Base-by-base conservation (phyloP, 805 yeast species). In the Hagleromyces aurorensis region DNA sequence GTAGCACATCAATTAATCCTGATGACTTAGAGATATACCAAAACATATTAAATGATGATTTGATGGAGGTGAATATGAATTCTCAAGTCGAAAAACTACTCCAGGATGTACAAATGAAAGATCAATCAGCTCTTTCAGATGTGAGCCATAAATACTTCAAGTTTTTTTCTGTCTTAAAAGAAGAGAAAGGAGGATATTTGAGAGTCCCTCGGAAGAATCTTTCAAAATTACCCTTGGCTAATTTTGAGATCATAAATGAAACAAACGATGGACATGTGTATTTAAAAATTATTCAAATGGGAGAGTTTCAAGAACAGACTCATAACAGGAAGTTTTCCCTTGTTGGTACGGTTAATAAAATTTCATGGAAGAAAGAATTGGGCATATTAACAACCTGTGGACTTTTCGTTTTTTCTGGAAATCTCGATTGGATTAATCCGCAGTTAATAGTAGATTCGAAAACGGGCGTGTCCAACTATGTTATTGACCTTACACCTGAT, bases 381-480 rank as follows among this genome's bases (percentile, higher is more conserved):
- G 71, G 66, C 14, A 47, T 71, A n/a, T 44, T 72, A 26, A 72
- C 78, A 1, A 53, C 69, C 0, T 59, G 67, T 36, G 77, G 77
- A 1, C 39, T 71, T 13, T 52, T 69, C 9, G 50, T 71, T 17
- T 71, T 63, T 46, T 68, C 65, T 22, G 58, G 55, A 25, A 37
- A 36, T 23, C 30, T 18, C 16, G 55, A 59, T 15, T 55, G 48
- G 41, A 49, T 56, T 2, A 43, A 50, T 12, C 57, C 62, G 6
- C 36, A 32, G 22, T 27, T 52, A 9, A 37, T 48, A 3, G 37
- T 43, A 13, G 52, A 46, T 32, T 40, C 37, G 7, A 27, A 22
- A 2, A 37, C 43, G 4, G 33, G 39, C 3, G 40, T 45, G 4
- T 55, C 57, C 16, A 52, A 55, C 13, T 44, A 54, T 21, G 39